Evolutionary conservation across 805 yeast species (phyloP).

Genomic region (Teunomyces stri): DNA sequence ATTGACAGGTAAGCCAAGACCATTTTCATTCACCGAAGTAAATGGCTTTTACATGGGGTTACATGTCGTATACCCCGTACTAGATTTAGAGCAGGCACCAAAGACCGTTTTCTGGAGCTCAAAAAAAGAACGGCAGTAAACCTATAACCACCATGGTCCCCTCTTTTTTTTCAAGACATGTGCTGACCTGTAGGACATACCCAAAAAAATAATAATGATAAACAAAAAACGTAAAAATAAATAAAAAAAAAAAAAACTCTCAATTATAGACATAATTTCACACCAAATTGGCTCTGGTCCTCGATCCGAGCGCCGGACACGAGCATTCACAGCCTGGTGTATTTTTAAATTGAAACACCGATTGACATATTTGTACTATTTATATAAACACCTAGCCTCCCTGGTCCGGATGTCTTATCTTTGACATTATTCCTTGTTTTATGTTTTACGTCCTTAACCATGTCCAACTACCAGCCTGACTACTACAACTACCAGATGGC

Average conservation of each 20-base stretch:
- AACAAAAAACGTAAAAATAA: background rate
- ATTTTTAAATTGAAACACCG: constrained; percentile 1
- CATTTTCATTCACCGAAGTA: constrained; percentile 2
- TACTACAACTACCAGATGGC: constrained; percentile 4
- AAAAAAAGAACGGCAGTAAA: background rate
- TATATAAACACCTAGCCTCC: background rate
- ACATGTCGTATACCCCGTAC: background rate
- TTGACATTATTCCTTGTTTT: background rate
- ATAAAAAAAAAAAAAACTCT: background rate
- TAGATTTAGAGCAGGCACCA: background rate
- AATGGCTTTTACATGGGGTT: background rate
- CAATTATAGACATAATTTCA: background rate
- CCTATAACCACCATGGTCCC: background rate
- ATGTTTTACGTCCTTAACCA: background rate
- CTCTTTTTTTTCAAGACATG: background rate
- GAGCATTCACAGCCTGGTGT: constrained; percentile 1
- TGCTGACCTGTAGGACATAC: background rate
- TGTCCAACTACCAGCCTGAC: constrained; percentile 1
- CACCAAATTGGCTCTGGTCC: background rate
- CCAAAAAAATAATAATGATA: background rate
- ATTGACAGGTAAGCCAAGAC: constrained; percentile 4
- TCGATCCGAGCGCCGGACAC: background rate
- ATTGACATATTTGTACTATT: background rate
- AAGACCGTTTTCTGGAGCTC: background rate
- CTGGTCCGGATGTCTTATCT: background rate